Conservation (phyloP, 1,284 basidiomycete species). For the Moesziomyces sp. region DNA sequence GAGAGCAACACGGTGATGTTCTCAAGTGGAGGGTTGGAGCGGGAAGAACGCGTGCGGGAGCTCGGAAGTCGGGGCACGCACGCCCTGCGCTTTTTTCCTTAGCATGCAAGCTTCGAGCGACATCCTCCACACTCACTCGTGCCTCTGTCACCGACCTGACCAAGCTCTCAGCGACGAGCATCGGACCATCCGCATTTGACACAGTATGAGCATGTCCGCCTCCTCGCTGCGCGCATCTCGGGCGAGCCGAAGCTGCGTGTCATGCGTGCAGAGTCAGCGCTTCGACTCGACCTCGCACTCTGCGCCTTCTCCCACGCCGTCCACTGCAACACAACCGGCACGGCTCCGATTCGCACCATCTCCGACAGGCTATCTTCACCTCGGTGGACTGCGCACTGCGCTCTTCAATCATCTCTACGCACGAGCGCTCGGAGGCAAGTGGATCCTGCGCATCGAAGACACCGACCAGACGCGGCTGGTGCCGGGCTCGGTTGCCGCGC, state of each 20-base stretch:
- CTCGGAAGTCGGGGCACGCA: neutral
- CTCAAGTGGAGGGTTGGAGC: no score
- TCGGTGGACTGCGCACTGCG: constrained; percentile 95
- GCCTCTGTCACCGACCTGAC: neutral
- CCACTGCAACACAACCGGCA: constrained; percentile 6
- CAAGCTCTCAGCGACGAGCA: neutral
- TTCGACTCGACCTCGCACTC: neutral
- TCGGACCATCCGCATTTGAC: neutral
- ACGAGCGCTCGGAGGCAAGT: constrained; percentile 81
- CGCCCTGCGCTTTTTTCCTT: neutral
- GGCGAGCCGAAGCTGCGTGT: neutral
- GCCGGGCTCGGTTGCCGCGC: constrained; percentile 82
- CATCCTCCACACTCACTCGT: neutral
- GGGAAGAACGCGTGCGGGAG: no score
- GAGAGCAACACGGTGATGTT: no score
- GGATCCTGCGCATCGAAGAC: constrained; percentile 93
- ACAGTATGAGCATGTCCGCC: neutral
- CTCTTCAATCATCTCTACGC: constrained; percentile 92
- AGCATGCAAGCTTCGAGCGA: no score
- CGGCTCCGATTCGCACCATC: constrained; percentile 92
- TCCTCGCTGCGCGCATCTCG: neutral
- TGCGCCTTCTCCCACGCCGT: constrained; percentile 1
- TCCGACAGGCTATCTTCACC: constrained; percentile 91
- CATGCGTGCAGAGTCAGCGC: neutral
- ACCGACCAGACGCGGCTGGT: constrained; percentile 79